phyloP scores from a whole-genome alignment of 306 rosid species.

The Vigna radiata region DNA sequence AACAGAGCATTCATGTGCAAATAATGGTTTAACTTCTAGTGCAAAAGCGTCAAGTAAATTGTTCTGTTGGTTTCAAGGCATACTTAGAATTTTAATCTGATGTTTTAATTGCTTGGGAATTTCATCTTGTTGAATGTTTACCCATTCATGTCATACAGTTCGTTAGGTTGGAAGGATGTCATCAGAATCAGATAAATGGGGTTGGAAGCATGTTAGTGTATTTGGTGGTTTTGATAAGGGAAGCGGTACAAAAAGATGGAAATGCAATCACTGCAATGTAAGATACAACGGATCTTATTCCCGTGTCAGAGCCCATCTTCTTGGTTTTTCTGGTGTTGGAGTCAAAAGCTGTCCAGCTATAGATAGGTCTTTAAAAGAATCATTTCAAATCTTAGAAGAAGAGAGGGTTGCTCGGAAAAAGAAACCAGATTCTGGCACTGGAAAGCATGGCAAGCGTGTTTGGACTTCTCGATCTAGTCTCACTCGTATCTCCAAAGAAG shows the following conservation, averaged over 20 bases:
- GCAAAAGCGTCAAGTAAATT: background rate
- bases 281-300: conserved; percentile 70
- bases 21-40: conserved; percentile 22
- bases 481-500: conserved; percentile 56
- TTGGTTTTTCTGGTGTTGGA: conserved; percentile 69
- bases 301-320: conserved; percentile 70
- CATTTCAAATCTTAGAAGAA: conserved; percentile 60
- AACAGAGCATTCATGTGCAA: background rate
- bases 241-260: conserved; percentile 71
- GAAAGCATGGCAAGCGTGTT: conserved; percentile 53
- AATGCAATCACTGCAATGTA: conserved; percentile 68
- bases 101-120: conserved; percentile 11
- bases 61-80: conserved; percentile 3
- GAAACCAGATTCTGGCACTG: conserved; percentile 51
- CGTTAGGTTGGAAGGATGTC: conserved; percentile 49
- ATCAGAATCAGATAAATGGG: conserved; percentile 65
- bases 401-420: conserved; percentile 54
- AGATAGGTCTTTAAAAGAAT: conserved; percentile 56
- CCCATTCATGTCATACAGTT: conserved; percentile 40
- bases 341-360: conserved; percentile 65
- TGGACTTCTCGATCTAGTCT: conserved; percentile 46
- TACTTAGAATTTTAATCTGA: conserved; percentile 4
- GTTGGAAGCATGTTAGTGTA: conserved; percentile 69
- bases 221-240: conserved; percentile 77
- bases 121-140: conserved; percentile 27